Evolutionary conservation across 768 basidiomycete species (phyloP).

Genomic region (Coprinopsis sp.): DNA sequence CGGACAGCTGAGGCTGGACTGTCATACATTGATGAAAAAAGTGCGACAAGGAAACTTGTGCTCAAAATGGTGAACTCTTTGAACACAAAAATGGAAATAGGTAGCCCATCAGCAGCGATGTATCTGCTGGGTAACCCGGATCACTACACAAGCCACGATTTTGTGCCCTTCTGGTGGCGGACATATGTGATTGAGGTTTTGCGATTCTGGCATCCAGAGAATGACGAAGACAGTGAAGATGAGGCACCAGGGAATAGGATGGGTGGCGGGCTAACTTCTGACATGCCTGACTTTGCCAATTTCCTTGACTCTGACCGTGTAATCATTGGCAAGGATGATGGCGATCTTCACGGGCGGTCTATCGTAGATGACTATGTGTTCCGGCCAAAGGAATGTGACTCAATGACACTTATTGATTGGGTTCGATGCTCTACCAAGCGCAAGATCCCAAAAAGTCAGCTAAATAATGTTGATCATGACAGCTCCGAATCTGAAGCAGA

Average conservation of each 20-base stretch:
- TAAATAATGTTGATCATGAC: too few relatives aligned
- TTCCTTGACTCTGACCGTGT: slow-evolving; percentile 5
- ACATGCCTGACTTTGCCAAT: slow-evolving; percentile 1
- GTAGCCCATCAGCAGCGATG: slow-evolving; percentile 22
- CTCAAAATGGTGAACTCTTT: slow-evolving; percentile 26
- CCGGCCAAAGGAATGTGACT: slow-evolving; percentile 13
- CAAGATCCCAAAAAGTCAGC: slow-evolving; percentile 7
- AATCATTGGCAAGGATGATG: slow-evolving; percentile 7
- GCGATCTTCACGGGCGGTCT: slow-evolving; percentile 15
- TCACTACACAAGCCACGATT: slow-evolving; percentile 27
- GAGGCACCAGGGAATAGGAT: slow-evolving; percentile 3
- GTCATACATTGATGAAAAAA: not conserved
- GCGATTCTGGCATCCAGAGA: not conserved
- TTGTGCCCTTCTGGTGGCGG: slow-evolving; percentile 26
- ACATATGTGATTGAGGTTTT: slow-evolving; percentile 18
- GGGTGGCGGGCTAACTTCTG: slow-evolving; percentile 4
- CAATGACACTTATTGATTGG: slow-evolving; percentile 24
- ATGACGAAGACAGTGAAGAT: not conserved
- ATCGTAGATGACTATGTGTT: slow-evolving; percentile 24
- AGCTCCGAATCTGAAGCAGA: too few relatives aligned
- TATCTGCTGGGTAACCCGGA: slow-evolving; percentile 18
- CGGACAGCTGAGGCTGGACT: not conserved
- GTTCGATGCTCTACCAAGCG: slow-evolving; percentile 12
- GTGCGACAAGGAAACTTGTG: slow-evolving; percentile 15
- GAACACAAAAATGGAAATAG: slow-evolving; percentile 25